phyloP scores from a whole-genome alignment of 441 rosid species.

The Eutrema salsugineum region DNA sequence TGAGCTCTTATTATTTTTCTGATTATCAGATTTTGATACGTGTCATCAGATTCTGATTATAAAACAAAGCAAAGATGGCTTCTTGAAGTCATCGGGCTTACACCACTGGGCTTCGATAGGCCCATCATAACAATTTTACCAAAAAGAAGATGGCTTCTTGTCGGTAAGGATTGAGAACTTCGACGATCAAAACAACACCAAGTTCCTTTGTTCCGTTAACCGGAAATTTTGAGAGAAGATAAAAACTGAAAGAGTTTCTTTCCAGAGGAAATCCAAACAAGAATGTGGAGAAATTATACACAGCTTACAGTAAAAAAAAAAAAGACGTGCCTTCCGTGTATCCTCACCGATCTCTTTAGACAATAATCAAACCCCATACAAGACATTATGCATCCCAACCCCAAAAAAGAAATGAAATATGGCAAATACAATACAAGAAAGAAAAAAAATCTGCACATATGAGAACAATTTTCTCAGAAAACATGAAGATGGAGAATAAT shows the following conservation, averaged over 20 bases:
- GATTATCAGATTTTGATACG: not conserved
- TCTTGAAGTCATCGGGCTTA: no score
- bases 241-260: not conserved
- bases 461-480: slow-evolving; percentile 15
- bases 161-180: not conserved
- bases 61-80: no score
- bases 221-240: not conserved
- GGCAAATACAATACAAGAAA: not conserved
- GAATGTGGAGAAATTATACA: slow-evolving; percentile 19
- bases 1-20: no score
- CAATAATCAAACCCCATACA: slow-evolving; percentile 17
- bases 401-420: slow-evolving; percentile 22
- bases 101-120: no score
- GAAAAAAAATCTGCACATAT: slow-evolving; percentile 25
- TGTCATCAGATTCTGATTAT: no score
- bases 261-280: slow-evolving; percentile 1
- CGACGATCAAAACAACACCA: slow-evolving; percentile 1
- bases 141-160: no score
- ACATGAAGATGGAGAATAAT: slow-evolving; percentile 6
- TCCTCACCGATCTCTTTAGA: not conserved
- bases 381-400: slow-evolving; percentile 1
- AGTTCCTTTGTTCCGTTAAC: not conserved
- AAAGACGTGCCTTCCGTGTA: not conserved
- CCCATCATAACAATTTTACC: no score
- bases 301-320: not conserved